phyloP scores from a whole-genome alignment of 176 grass and related monocot genomes.

The Otatea glauca region DNA sequence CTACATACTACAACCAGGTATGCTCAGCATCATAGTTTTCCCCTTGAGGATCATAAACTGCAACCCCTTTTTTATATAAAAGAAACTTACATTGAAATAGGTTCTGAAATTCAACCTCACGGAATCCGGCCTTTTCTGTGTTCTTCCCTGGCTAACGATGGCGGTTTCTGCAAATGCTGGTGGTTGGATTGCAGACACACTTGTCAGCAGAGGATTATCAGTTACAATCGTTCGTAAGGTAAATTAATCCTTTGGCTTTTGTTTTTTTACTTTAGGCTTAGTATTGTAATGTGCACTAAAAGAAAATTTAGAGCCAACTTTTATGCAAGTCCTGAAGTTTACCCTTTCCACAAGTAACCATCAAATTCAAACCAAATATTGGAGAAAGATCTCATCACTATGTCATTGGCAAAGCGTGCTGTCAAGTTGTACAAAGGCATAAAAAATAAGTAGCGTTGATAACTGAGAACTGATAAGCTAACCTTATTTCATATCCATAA shows the following conservation, averaged over 20 bases:
- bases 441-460: background rate
- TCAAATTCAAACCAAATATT: background rate
- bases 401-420: background rate
- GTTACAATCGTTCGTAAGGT: constrained; percentile 96
- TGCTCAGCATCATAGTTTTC: constrained; percentile 14
- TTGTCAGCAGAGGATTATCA: constrained; percentile 90
- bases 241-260: constrained; percentile 13
- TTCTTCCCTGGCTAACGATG: constrained; percentile 97
- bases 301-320: background rate
- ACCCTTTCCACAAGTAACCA: background rate
- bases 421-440: background rate
- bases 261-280: background rate
- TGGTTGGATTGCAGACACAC: constrained; percentile 98
- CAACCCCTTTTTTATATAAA: background rate
- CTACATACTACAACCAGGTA: constrained; percentile 98
- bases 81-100: constrained; percentile 53
- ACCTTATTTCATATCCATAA: background rate
- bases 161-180: constrained; percentile 93
- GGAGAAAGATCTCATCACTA: constrained; percentile 21
- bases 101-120: constrained; percentile 97
- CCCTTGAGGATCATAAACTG: constrained; percentile 7
- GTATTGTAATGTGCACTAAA: background rate
- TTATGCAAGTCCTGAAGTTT: constrained; percentile 13
- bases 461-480: background rate
- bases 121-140: constrained; percentile 85